Base-by-base conservation (phyloP, 257 asterid species). In the Scutellaria minor region DNA sequence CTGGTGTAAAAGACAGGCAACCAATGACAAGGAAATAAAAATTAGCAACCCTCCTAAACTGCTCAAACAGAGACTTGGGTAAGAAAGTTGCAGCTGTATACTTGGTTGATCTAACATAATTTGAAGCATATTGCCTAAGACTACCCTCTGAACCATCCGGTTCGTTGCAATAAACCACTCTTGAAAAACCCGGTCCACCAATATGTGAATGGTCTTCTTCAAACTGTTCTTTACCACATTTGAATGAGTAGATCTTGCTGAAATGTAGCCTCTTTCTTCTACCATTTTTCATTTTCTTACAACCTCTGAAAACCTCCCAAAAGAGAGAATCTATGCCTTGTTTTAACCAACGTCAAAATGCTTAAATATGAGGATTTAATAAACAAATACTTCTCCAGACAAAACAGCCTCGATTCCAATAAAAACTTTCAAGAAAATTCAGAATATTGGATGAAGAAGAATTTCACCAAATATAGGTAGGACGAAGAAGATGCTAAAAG, bases 31-130 rank as follows among this genome's bases (percentile, higher is more conserved):
- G 89, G 73, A 93, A 93, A 84, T 75, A 93, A 61, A 93, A 93
- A 54, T 93, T 93, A 27, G 98, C 98, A 47, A 90, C 97, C 68
- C 98, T 90, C 61, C 98, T 86, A 70, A 93, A 93, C 89, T 93
- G 98, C 81, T 93, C 98, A 81, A 90, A 93, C 82, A 93, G 82
- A 31, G 95, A 69, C 66, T 93, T 93, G 0, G 98, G 98, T 77
- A 93, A 71, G 86, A 93, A 93, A 65, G 93, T 82, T 52, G 92
- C 93, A 58, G 89, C 74, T 20, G 95, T 90, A 56, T 93, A 93
- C 85, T 93, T 93, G 0, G 98, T 87, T 6, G 88, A 80, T 22
- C 82, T 83, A 5, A 93, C 97, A 88, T 93, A 93, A 71, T 93
- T 93, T 14, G 84, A 72, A 0, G 84, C 71, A 77, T 90, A 93